A percentile compares a stretch with the other conserved stretches of the same genome.
Conservation (phyloP, 345 rosid genomes). For the Eucalyptus tenuipes region DNA sequence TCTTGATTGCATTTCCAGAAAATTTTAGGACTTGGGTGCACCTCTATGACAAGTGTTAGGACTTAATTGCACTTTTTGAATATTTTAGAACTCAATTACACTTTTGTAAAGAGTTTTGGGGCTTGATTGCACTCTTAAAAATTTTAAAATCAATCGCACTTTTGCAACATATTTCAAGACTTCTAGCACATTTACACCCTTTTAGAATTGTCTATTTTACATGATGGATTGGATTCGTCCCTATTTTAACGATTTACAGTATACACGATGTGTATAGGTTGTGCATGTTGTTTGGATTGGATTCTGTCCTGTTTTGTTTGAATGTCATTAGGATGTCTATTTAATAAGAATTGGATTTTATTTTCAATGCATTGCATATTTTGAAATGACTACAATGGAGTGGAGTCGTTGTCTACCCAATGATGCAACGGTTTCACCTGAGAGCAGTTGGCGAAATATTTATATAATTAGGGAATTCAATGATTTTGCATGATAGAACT, state of each 20-base stretch:
- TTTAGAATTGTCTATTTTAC: not conserved
- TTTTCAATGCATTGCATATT: not conserved
- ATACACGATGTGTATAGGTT: not conserved
- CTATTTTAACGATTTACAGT: not conserved
- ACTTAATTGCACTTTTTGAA: no score
- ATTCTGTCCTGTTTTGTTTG: not conserved
- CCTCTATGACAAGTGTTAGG: accelerated
- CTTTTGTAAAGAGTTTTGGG: no score
- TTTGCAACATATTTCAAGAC: no score
- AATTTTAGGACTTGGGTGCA: no score
- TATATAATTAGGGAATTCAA: not conserved
- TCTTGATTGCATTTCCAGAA: no score
- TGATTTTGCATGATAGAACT: not conserved
- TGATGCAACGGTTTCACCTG: not conserved
- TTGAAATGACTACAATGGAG: not conserved
- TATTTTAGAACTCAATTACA: no score
- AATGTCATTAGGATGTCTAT: not conserved
- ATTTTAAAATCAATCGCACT: no score
- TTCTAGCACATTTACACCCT: no score
- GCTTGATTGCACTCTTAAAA: no score
- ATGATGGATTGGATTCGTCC: not conserved
- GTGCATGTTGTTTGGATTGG: not conserved
- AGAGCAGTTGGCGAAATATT: not conserved
- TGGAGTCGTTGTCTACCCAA: not conserved
- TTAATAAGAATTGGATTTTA: not conserved